Evolutionary conservation across 148 eudicot species (phyloP).

Genomic region (Persicaria tinctoria): DNA sequence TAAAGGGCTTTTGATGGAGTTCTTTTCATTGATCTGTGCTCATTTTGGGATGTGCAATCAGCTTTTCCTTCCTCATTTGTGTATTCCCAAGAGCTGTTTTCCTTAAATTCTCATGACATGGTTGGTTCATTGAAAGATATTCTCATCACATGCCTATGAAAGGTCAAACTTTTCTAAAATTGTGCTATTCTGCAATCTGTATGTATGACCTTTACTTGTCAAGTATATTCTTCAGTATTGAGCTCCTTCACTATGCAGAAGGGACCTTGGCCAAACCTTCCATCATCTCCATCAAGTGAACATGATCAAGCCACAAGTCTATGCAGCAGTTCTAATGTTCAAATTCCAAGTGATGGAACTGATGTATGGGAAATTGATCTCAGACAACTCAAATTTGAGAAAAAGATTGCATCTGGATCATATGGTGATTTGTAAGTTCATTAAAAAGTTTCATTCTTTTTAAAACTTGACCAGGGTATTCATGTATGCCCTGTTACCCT

Average conservation of each 20-base stretch:
- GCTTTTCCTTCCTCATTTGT: not conserved
- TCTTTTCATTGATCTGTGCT: too few relatives aligned
- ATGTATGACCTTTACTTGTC: not conserved
- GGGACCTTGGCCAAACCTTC: slow-evolving; percentile 53
- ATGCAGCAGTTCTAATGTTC: slow-evolving; percentile 46
- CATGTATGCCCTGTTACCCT: not conserved
- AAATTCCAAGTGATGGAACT: slow-evolving; percentile 87
- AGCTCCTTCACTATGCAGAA: slow-evolving; percentile 35
- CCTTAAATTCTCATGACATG: not conserved
- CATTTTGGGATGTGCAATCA: too few relatives aligned
- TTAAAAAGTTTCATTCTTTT: not conserved
- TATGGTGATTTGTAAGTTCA: slow-evolving; percentile 93
- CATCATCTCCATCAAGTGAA: slow-evolving; percentile 43
- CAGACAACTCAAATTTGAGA: slow-evolving; percentile 58
- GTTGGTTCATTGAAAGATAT: not conserved
- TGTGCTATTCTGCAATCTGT: not conserved
- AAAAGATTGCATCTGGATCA: slow-evolving; percentile 89
- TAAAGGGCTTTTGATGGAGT: too few relatives aligned
- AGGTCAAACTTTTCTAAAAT: not conserved
- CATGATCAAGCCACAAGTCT: slow-evolving; percentile 35
- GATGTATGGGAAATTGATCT: slow-evolving; percentile 99
- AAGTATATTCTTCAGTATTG: not conserved
- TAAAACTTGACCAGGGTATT: not conserved
- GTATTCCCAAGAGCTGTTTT: not conserved
- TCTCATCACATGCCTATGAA: not conserved